Percentiles rank a stretch among this genome's conserved stretches.
These are phyloP conservation scores for Fusarium sp. DNA, from an alignment of 2,329 filamentous ascomycete species.

Conservation along the genomic window DNA sequence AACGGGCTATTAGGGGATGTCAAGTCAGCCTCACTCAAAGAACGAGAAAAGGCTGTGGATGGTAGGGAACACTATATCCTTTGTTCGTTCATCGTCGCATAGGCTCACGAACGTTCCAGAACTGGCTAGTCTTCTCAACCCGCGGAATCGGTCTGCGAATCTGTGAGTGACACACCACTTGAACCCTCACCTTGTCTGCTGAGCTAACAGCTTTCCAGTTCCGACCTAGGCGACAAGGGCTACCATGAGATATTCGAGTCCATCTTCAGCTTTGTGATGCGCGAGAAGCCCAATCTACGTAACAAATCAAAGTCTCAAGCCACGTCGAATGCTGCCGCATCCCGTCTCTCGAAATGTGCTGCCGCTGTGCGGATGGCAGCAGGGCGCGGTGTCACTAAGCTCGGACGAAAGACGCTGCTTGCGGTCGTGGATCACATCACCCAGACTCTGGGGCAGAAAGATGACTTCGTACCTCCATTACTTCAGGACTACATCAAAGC, in stretches of 20 bases:
- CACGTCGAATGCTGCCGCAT: constrained; percentile 57
- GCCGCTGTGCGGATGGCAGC: constrained; percentile 75
- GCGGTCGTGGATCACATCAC: constrained; percentile 82
- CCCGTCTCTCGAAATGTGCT: constrained; percentile 72
- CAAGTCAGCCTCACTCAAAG: constrained; percentile 48
- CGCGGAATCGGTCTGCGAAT: constrained; percentile 48
- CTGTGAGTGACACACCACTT: constrained; percentile 44
- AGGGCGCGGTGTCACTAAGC: constrained; percentile 69
- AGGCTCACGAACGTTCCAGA: constrained; percentile 43
- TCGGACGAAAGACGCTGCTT: constrained; percentile 80
- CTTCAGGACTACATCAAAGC: constrained; percentile 80
- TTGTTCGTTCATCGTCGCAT: not conserved
- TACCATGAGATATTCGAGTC: constrained; percentile 83
- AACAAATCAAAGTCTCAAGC: constrained; percentile 58
- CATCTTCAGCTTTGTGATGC: constrained; percentile 72
- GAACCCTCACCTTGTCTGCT: not conserved
- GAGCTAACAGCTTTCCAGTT: constrained; percentile 41
- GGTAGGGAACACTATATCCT: constrained; percentile 44
- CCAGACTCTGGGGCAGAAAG: constrained; percentile 70
- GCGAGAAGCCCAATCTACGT: constrained; percentile 71
- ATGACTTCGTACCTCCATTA: constrained; percentile 72
- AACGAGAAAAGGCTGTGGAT: constrained; percentile 53
- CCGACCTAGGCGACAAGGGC: constrained; percentile 72
- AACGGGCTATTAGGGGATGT: constrained; percentile 45
- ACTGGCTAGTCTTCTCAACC: constrained; percentile 51